Evolutionary conservation across 1,139 yeast species (phyloP).

Genomic region (Magnusiomyces suaveolens): DNA sequence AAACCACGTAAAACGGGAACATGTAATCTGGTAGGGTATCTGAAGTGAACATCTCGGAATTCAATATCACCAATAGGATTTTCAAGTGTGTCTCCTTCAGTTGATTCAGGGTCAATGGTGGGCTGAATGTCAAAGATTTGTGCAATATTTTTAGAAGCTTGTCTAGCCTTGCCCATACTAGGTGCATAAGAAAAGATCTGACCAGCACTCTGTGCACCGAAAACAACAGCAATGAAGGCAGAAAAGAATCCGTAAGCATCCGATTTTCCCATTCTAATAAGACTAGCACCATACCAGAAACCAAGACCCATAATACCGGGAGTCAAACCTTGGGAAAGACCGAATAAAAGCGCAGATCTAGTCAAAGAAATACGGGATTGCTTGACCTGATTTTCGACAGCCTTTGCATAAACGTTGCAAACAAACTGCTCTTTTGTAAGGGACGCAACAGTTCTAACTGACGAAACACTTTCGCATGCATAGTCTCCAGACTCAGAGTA

Average conservation of each 20-base stretch:
- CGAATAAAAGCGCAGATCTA: slow-evolving; percentile 29
- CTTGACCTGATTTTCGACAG: slow-evolving; percentile 27
- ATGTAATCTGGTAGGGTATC: slow-evolving; percentile 77
- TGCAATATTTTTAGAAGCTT: slow-evolving; percentile 70
- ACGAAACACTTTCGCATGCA: slow-evolving; percentile 32
- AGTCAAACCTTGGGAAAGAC: slow-evolving; percentile 32
- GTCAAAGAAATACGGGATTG: slow-evolving; percentile 24
- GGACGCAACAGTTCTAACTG: slow-evolving; percentile 34
- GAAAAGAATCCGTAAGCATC: slow-evolving; percentile 29
- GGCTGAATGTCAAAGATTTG: slow-evolving; percentile 64
- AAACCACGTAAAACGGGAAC: slow-evolving; percentile 60
- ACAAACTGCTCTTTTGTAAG: slow-evolving; percentile 33
- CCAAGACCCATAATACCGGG: slow-evolving; percentile 35
- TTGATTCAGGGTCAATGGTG: slow-evolving; percentile 42
- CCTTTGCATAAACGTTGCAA: slow-evolving; percentile 22
- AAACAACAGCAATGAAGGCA: slow-evolving; percentile 45
- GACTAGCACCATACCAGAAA: slow-evolving; percentile 35
- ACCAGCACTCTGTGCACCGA: slow-evolving; percentile 79
- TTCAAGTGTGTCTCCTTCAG: slow-evolving; percentile 39
- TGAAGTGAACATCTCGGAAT: slow-evolving; percentile 56
- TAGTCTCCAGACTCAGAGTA: slow-evolving; percentile 33
- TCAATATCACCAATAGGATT: slow-evolving; percentile 47
- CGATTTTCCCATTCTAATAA: slow-evolving; percentile 24
- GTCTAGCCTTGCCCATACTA: slow-evolving; percentile 42
- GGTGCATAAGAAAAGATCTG: slow-evolving; percentile 84